Evolutionary conservation across 257 asterid species (phyloP), one percentile per base, ranked within the genome.

Genomic region (Sherardia arvensis): DNA sequence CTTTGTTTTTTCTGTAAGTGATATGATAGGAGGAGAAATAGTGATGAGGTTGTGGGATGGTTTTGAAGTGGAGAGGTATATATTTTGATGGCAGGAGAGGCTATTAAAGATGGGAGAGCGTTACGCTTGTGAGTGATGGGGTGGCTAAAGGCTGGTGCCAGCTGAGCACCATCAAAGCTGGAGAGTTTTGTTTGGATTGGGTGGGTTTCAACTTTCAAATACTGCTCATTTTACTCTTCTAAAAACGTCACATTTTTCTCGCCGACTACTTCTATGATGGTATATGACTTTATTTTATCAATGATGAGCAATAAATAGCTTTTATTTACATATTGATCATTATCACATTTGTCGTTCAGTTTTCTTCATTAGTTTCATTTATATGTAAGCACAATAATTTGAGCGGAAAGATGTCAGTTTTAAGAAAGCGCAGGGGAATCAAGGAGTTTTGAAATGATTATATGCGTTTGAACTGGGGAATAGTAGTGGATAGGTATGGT

Each of bases 111-210:
- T 30, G 60, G 60, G 30, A 51, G 70, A 47, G 66, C 53, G 9
- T 10, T 61, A 73, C 62, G 26, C 73, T 43, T 66, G 77, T 66
- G 77, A 64, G 32, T 40, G 66, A 61, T 38, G 65, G 65, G 62
- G 62, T 23, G 66, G 61, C 22, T 55, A 58, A 63, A 49, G 74
- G 74, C 71, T 68, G 74, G 67, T 75, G 85, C 79, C 89, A 83
- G 87, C 85, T 76, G 74, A 14, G 64, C 74, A 65, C 56, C 67
- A 70, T 73, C 75, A 82, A 82, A 78, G 76, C 78, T 74, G 79
- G 75, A 78, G 26, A 74, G 68, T 62, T 70, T 63, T 64, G 53
- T 66, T 51, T 71, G 65, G 71, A 59, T 40, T 62, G 28, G 64
- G 65, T 51, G 70, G 51, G 66, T 69, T 63, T 32, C 29, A 55